These are phyloP conservation scores for Fusarium scirpi DNA, from an alignment of 2,329 filamentous ascomycete species.

Conservation along the genomic window DNA sequence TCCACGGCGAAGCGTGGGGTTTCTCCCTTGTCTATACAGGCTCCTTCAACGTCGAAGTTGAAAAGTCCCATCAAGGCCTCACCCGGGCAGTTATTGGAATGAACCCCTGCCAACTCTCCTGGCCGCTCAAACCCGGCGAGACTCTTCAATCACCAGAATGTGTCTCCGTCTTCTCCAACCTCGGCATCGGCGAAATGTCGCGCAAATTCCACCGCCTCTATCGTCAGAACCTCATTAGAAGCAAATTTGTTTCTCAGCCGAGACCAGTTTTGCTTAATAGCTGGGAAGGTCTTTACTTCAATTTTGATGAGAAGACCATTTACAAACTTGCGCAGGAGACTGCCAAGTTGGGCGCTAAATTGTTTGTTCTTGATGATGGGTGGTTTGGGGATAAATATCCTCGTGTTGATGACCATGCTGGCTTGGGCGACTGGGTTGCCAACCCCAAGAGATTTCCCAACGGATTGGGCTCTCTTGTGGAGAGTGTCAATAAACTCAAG, in stretches of 20 bases:
- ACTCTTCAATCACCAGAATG: conserved; percentile 71
- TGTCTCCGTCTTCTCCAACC: conserved; percentile 69
- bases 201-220: conserved; percentile 71
- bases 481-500: conserved; percentile 62
- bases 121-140: conserved; percentile 66
- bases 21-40: conserved; percentile 75
- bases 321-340: conserved; percentile 67
- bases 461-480: conserved; percentile 65
- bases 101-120: conserved; percentile 71
- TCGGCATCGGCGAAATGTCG: conserved; percentile 72
- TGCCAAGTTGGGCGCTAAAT: conserved; percentile 68
- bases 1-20: conserved; percentile 71
- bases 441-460: conserved; percentile 70
- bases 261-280: conserved; percentile 72
- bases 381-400: conserved; percentile 74
- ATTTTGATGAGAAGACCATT: conserved; percentile 68
- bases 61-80: conserved; percentile 71
- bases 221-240: conserved; percentile 69
- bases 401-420: conserved; percentile 66
- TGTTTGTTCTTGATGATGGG: conserved; percentile 75
- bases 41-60: conserved; percentile 71
- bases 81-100: conserved; percentile 71
- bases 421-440: conserved; percentile 72
- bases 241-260: conserved; percentile 63
- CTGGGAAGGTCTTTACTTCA: conserved; percentile 72